Base-by-base conservation (phyloP, 2,329 filamentous ascomycete species). In the Penicillium sp. region DNA sequence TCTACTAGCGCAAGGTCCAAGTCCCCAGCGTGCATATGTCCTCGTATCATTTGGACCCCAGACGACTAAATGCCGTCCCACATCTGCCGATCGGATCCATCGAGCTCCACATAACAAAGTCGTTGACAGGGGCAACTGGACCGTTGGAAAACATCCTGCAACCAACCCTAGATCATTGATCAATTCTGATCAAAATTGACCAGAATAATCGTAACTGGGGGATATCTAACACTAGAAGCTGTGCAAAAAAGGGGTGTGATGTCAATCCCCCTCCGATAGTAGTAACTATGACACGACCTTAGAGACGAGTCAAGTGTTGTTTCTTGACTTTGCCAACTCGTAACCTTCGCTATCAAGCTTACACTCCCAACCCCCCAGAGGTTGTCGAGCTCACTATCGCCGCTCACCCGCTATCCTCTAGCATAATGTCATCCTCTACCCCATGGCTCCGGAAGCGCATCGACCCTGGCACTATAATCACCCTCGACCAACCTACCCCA, bases 201-300 rank as follows among this genome's bases (percentile, higher is more conserved):
- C 91, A 95, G 1, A 91, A 77, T 5, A 94, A 69, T 27, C 67
- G 75, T 38, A 94, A 69, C 4, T 71, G 69, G 1, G 71, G 65
- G 6, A 76, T 61, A 57, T 78, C 72, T 1, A 91, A 69, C 6
- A 81, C 73, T 0, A 75, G 77, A n/a, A 86, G 80, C 65, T 91
- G 54, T 37, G 33, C 48, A 17, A 52, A 31, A 31, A n/a, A 94
- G 66, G 2, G 91, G 91, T 29, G 91, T 96, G 60, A 95, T 90
- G 0, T 91, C 91, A 7, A 96, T 89, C 3, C 91, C 91, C 90
- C 6, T 9, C 27, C 2, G 27, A 8, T 29, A 12, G 29, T 31
- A 12, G 4, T 31, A 31, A 31, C 29, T 15, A 35, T 35, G 31
- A 13, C 31, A 35, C 33, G 6, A 35, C 33, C 13, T 7, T 17